These are phyloP conservation scores for Sporothrix luriei DNA, from an alignment of 2,329 filamentous ascomycete species.

Conservation along the genomic window DNA sequence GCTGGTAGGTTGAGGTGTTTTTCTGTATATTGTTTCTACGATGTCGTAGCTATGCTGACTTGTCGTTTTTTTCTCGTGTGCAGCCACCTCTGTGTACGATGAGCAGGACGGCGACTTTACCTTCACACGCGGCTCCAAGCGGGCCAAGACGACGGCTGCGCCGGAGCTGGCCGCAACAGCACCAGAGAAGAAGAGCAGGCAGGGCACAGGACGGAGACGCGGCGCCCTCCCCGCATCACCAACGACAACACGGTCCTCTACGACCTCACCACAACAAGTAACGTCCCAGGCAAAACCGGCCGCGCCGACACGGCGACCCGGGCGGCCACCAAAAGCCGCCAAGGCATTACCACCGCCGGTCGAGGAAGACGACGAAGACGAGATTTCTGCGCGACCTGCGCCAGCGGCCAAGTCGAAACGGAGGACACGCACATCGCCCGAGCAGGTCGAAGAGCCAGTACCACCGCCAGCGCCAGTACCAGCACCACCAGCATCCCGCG, in stretches of 20 bases:
- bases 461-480: slow-evolving; percentile 24
- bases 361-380: slow-evolving; percentile 33
- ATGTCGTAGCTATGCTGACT: slow-evolving; percentile 33
- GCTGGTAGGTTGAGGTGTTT: slow-evolving; percentile 54
- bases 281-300: neutral
- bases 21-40: neutral
- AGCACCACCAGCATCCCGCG: slow-evolving; percentile 6
- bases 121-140: slow-evolving; percentile 69
- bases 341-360: slow-evolving; percentile 42
- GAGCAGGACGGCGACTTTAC: slow-evolving; percentile 78
- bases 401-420: slow-evolving; percentile 25
- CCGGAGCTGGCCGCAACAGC: slow-evolving; percentile 36
- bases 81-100: slow-evolving; percentile 56
- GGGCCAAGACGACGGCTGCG: slow-evolving; percentile 57
- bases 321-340: slow-evolving; percentile 31
- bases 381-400: slow-evolving; percentile 15
- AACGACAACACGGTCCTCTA: slow-evolving; percentile 17
- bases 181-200: slow-evolving; percentile 50
- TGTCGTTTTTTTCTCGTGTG: neutral
- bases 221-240: slow-evolving; percentile 38
- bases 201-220: slow-evolving; percentile 42
- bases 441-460: slow-evolving; percentile 41
- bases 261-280: neutral
- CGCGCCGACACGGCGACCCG: slow-evolving; percentile 19
- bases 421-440: slow-evolving; percentile 38